phyloP scores from a whole-genome alignment of 179 eudicot species.

The Spinacia oleracea region DNA sequence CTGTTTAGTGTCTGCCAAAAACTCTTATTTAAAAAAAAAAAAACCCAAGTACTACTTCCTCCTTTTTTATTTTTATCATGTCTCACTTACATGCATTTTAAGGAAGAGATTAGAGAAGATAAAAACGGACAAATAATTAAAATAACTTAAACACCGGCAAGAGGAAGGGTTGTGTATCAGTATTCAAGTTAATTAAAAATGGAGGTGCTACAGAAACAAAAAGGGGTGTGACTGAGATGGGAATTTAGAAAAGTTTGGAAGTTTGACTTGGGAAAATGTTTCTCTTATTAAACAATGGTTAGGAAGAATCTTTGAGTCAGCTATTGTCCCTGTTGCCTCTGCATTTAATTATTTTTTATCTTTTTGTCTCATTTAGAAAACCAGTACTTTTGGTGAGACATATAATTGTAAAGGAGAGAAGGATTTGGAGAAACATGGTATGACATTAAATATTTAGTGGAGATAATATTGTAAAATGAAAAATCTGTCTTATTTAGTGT shows the following conservation, averaged over 20 bases:
- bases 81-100: too few relatives aligned
- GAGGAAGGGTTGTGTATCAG: too few relatives aligned
- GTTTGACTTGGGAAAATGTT: slow-evolving; percentile 44
- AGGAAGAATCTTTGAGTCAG: slow-evolving; percentile 44
- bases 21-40: background rate
- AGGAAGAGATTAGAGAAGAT: too few relatives aligned
- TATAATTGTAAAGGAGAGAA: slow-evolving; percentile 21
- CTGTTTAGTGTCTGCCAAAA: background rate
- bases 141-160: too few relatives aligned
- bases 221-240: slow-evolving; percentile 27
- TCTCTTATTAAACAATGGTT: slow-evolving; percentile 24
- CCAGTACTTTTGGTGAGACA: slow-evolving; percentile 31
- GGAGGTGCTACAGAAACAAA: slow-evolving; percentile 25
- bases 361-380: slow-evolving; percentile 6
- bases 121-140: too few relatives aligned
- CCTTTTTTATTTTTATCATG: too few relatives aligned
- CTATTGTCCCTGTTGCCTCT: slow-evolving; percentile 35
- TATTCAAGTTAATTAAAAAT: too few relatives aligned
- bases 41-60: slow-evolving; percentile 6
- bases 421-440: slow-evolving; percentile 36
- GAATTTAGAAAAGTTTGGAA: slow-evolving; percentile 28
- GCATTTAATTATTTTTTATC: slow-evolving; percentile 8
- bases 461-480: slow-evolving; percentile 25
- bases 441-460: slow-evolving; percentile 22
- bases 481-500: slow-evolving; percentile 26